Evolutionary conservation across 306 rosid genomes (phyloP), one percentile per base, ranked within the genome.

Genomic region (Dalbergia cochinchinensis): DNA sequence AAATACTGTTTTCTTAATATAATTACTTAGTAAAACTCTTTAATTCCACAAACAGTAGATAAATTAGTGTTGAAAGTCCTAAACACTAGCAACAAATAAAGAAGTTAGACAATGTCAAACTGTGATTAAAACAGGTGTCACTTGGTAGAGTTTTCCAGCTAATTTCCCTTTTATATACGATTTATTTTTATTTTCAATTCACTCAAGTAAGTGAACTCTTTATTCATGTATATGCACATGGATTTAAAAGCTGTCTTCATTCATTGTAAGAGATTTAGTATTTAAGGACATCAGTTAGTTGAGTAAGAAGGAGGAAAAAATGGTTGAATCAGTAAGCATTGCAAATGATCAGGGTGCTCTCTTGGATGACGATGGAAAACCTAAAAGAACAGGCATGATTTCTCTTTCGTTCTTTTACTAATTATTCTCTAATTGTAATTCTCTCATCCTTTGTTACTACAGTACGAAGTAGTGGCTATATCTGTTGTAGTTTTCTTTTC

Each of bases 291-390:
- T 6, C 0, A 37, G 7, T 18, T 71, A 10, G 19, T 18, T 76
- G 5, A 63, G 6, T 11, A 59, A 44, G 34, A 55, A 78, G 5
- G 34, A 7, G 9, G 41, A 50, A 1, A 16, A 26, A 31, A 41
- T 34, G 12, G 47, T 11, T 16, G 81, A 78, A 39, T 26, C 59
- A 5, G 78, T 71, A 20, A 26, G 22, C 11, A 64, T 12, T 65
- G 65, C 31, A 59, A 58, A 58, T 45, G 70, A 26, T 26, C 31
- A 59, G n/a, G 37, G n/a, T 54, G 16, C 34, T 41, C 60, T 4
- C 15, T 1, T 75, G 8, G 84, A 88, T 67, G 88, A 78, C 35
- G 88, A 86, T 60, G 87, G 87, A 22, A 86, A 59, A 54, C 74
- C 85, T 16, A 79, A 41, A 83, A 78, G 89, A 79, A 79, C 77